Conservation (phyloP, 495 filamentous ascomycete species). For the Mycothermus thermophilus region DNA sequence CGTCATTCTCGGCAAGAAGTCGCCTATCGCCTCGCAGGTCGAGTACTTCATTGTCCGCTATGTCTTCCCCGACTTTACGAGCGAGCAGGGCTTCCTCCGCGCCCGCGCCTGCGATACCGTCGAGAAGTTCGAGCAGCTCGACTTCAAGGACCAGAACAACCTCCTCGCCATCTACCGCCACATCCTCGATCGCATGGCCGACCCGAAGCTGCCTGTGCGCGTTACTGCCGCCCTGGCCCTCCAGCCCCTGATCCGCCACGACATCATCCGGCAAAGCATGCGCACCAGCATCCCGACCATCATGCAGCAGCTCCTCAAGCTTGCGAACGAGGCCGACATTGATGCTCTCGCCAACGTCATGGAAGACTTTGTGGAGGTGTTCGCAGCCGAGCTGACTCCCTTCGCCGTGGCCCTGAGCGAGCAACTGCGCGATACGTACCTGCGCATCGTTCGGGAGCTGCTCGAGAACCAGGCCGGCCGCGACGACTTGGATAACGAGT, state of each 20-base stretch:
- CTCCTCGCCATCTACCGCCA: slow-evolving; percentile 91
- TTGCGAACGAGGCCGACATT: slow-evolving; percentile 91
- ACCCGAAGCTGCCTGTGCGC: slow-evolving; percentile 76
- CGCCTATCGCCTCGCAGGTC: slow-evolving; percentile 93
- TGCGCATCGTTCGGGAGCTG: slow-evolving; percentile 84
- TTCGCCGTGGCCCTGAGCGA: slow-evolving; percentile 97
- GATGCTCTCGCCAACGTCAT: slow-evolving; percentile 96
- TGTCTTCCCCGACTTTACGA: slow-evolving; percentile 95
- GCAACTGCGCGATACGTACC: slow-evolving; percentile 90
- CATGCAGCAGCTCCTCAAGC: slow-evolving; percentile 94
- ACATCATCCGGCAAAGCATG: slow-evolving; percentile 86
- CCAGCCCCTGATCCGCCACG: slow-evolving; percentile 89
- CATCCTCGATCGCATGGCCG: slow-evolving; percentile 93
- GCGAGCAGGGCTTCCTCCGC: slow-evolving; percentile 80
- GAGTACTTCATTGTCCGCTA: slow-evolving; percentile 98
- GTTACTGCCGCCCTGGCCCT: slow-evolving; percentile 90
- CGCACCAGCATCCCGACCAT: slow-evolving; percentile 98
- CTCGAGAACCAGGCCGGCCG: slow-evolving; percentile 68
- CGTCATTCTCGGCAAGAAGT: slow-evolving; percentile 94
- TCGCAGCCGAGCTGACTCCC: slow-evolving; percentile 85
- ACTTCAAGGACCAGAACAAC: slow-evolving; percentile 91
- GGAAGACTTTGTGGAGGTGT: slow-evolving; percentile 99
- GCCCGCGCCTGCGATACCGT: slow-evolving; percentile 92
- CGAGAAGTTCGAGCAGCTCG: slow-evolving; percentile 91
- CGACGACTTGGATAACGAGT: slow-evolving; percentile 58